Evolutionary conservation across 768 basidiomycete genomes (phyloP), one percentile per base, ranked within the genome.

Genomic region (Dictyophora rubrovolvata): DNA sequence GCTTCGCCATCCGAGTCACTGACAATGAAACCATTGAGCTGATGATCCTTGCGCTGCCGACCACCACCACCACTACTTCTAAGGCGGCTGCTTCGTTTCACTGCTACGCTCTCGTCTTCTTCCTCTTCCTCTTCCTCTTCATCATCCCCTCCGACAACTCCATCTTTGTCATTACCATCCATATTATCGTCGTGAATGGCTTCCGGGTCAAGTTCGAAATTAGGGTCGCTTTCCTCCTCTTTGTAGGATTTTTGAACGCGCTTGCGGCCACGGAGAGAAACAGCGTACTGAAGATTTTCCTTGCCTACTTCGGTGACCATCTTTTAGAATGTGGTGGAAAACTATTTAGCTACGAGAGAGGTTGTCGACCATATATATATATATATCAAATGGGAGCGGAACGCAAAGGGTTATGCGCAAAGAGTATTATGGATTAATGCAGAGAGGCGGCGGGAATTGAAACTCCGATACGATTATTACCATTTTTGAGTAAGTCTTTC

Each of bases 1-100:
- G 64, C 64, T 23, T 73, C 70, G 22, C 74, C 74, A 16, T 79
- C 79, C 18, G 79, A 80, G 62, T 78, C 77, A 23, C 69, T 71
- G 54, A 73, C 75, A 62, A 79, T 70, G 61, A 74, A 72, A 1
- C 70, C 72, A 1, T 65, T 68, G 0, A 73, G 60, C 34, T 65
- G 12, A 42, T 42, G 12, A 12, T 28, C 28, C 28, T 42, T 42
- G n/a, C 42, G 42, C 42, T n/a, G 42, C 69, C 55, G 64, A 66
- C 17, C 60, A 10, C 61, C 23, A 52, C 14, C 55, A 22, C 49
- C 53, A 51, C 49, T 56, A 22, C 61, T 57, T 0, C 16, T 34
- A 17, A 63, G 65, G 14, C 62, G 56, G 0, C 59, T 51, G 22
- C 65, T 63, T 20, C 65, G 67, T 37, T 35, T 51, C 6, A 34